These are phyloP conservation scores for Eucalyptus curtisii DNA, from an alignment of 345 rosid genomes.

Conservation along the genomic window DNA sequence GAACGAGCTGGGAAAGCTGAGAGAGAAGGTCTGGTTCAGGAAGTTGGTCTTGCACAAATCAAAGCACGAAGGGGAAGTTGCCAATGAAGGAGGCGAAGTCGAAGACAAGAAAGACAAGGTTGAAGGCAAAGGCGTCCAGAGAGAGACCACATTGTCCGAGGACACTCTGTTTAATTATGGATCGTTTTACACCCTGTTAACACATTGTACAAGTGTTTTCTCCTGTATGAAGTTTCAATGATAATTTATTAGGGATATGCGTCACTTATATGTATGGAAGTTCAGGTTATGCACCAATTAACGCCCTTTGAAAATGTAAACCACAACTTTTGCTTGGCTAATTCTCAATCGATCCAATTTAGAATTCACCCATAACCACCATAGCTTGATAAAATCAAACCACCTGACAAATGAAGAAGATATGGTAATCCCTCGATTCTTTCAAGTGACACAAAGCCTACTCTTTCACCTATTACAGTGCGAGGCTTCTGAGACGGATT, in stretches of 20 bases:
- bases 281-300: background rate
- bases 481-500: accelerated
- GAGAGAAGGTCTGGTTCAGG: background rate
- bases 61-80: background rate
- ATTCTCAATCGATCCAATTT: accelerated
- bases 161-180: background rate
- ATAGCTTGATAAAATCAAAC: background rate
- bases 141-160: background rate
- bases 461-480: background rate
- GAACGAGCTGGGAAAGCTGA: background rate
- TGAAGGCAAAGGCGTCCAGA: background rate
- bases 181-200: background rate
- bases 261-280: accelerated
- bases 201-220: background rate
- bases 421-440: background rate
- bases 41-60: background rate
- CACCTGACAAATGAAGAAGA: background rate
- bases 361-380: background rate
- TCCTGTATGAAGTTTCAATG: background rate
- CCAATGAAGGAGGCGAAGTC: background rate
- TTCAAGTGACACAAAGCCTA: background rate
- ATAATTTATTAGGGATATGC: background rate
- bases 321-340: background rate
- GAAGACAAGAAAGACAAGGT: background rate
- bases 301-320: background rate